These are phyloP conservation scores for Logfia minima DNA, from an alignment of 129 eudicot genomes.

Conservation along the genomic window DNA sequence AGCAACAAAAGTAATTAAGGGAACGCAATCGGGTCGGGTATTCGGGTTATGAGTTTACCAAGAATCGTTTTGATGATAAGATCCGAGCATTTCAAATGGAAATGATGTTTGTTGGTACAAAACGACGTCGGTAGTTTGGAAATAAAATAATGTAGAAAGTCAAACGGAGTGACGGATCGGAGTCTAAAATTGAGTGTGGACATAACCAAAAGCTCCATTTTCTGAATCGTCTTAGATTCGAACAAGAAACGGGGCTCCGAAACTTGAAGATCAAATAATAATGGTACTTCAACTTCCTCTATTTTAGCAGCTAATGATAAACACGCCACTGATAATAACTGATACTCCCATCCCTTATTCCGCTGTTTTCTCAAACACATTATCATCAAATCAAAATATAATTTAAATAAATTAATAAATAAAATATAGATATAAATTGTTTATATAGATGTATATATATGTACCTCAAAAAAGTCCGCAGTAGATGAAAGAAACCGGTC, in stretches of 20 bases:
- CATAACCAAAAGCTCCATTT: conserved; percentile 66
- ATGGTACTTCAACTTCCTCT: conserved; percentile 52
- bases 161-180: conserved; percentile 60
- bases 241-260: conserved; percentile 42
- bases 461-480: conserved; percentile 35
- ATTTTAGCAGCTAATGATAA: conserved; percentile 65
- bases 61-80: conserved; percentile 52
- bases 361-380: conserved; percentile 28
- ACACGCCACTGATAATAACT: conserved; percentile 58
- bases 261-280: conserved; percentile 53
- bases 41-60: conserved; percentile 29
- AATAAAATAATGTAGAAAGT: conserved; percentile 49
- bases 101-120: neutral
- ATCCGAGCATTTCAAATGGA: conserved; percentile 38
- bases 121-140: conserved; percentile 23
- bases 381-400: neutral
- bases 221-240: conserved; percentile 47
- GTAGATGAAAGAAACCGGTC: conserved; percentile 53
- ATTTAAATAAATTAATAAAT: neutral
- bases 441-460: neutral
- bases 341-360: conserved; percentile 50
- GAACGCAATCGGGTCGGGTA: neutral
- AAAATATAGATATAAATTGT: neutral
- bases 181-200: conserved; percentile 54
- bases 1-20: neutral